Percentiles rank a stretch among this genome's conserved stretches.
These are phyloP conservation scores for Aspergillus pseudoglaucus DNA, from an alignment of 2,329 filamentous ascomycete genomes.

Conservation along the genomic window DNA sequence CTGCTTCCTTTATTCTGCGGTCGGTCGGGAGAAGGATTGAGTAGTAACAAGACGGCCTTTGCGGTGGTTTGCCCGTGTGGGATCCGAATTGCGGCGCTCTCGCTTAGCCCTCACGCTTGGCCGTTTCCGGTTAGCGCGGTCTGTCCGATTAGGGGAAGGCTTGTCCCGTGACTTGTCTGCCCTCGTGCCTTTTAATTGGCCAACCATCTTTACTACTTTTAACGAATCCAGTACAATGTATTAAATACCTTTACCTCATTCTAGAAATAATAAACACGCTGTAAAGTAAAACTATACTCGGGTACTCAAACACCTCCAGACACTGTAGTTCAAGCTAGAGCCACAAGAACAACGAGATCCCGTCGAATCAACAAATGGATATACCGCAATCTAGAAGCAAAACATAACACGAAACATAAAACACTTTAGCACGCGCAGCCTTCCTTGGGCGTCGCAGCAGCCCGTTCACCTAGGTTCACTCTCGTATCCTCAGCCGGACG, in stretches of 20 bases:
- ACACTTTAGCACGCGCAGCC: slow-evolving; percentile 72
- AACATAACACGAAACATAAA: slow-evolving; percentile 1
- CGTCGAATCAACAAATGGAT: background rate
- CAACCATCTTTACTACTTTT: background rate
- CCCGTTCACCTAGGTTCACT: slow-evolving; percentile 72
- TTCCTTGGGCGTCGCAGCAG: slow-evolving; percentile 73
- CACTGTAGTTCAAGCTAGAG: background rate
- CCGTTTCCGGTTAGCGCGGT: slow-evolving; percentile 13
- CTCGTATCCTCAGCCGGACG: slow-evolving; percentile 50
- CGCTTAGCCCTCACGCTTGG: slow-evolving; percentile 26
- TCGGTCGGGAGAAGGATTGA: slow-evolving; percentile 15
- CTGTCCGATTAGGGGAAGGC: slow-evolving; percentile 17
- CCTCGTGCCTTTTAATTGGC: slow-evolving; percentile 5
- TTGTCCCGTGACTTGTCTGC: slow-evolving; percentile 25
- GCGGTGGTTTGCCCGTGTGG: slow-evolving; percentile 15
- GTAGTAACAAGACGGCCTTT: slow-evolving; percentile 2
- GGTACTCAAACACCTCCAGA: background rate
- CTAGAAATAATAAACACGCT: slow-evolving; percentile 1
- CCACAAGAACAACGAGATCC: background rate
- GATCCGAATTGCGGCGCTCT: slow-evolving; percentile 22
- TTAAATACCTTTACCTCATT: background rate
- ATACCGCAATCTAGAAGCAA: background rate
- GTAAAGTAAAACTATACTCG: background rate
- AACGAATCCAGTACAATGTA: background rate
- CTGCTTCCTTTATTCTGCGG: slow-evolving; percentile 26